Evolutionary conservation across 129 eudicot genomes (phyloP).

Genomic region (Centella asiatica): DNA sequence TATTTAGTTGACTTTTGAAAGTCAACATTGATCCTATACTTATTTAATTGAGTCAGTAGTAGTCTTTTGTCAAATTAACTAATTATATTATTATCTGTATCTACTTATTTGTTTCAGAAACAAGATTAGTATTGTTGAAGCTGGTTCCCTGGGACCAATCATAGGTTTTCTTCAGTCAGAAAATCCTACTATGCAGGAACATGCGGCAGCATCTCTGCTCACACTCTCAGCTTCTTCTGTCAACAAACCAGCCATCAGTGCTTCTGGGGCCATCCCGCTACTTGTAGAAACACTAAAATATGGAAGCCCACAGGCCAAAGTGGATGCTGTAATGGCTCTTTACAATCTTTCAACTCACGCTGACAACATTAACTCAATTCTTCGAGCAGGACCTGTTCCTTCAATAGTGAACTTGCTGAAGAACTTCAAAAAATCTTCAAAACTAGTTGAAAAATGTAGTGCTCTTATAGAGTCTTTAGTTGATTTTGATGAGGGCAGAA

Average conservation of each 20-base stretch:
- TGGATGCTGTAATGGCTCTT: slow-evolving; percentile 76
- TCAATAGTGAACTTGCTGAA: slow-evolving; percentile 50
- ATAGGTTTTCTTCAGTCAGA: slow-evolving; percentile 62
- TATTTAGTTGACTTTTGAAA: too few relatives aligned
- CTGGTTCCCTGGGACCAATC: slow-evolving; percentile 85
- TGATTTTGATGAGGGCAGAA: slow-evolving; percentile 51
- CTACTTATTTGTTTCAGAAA: slow-evolving; percentile 42
- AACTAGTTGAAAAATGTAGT: slow-evolving; percentile 58
- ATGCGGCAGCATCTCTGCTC: slow-evolving; percentile 76
- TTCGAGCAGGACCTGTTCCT: slow-evolving; percentile 61
- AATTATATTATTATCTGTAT: neutral
- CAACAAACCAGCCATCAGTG: slow-evolving; percentile 59
- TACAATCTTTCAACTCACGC: slow-evolving; percentile 81
- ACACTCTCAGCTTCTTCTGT: slow-evolving; percentile 83
- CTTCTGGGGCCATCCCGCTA: slow-evolving; percentile 71
- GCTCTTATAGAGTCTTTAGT: slow-evolving; percentile 66
- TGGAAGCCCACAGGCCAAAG: slow-evolving; percentile 61
- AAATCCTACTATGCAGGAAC: slow-evolving; percentile 49
- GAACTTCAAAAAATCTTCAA: slow-evolving; percentile 57
- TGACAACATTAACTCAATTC: slow-evolving; percentile 38
- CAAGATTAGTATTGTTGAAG: slow-evolving; percentile 64
- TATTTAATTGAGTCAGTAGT: too few relatives aligned
- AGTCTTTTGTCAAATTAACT: neutral
- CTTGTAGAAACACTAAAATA: slow-evolving; percentile 44
- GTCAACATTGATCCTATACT: too few relatives aligned